A percentile compares a stretch with the other conserved stretches of the same genome.
Conservation (phyloP, 805 yeast genomes). For the Maudiozyma saulgeensis region DNA sequence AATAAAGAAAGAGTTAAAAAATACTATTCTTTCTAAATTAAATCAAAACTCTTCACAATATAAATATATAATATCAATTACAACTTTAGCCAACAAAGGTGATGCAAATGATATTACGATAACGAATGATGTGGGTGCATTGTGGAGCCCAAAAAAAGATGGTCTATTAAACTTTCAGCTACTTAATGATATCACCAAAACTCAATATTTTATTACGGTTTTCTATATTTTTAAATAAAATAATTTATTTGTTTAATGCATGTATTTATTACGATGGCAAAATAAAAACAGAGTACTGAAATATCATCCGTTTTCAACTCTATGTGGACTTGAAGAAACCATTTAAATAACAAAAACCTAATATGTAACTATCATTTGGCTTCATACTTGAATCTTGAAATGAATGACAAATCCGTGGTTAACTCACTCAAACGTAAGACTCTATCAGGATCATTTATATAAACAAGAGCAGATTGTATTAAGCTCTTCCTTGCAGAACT, state of each 20-base stretch:
- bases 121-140: slow-evolving; percentile 38
- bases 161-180: slow-evolving; percentile 38
- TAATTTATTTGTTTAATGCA: not conserved
- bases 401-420: slow-evolving; percentile 7
- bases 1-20: slow-evolving; percentile 9
- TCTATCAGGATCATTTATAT: slow-evolving; percentile 16
- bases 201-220: slow-evolving; percentile 23
- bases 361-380: not conserved
- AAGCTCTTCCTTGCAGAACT: slow-evolving; percentile 20
- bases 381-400: slow-evolving; percentile 5
- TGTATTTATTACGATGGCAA: too few species aligned
- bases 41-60: slow-evolving; percentile 40
- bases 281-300: too few species aligned
- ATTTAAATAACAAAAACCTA: not conserved
- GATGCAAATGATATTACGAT: slow-evolving; percentile 11
- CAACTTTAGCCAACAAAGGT: slow-evolving; percentile 27
- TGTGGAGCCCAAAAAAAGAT: slow-evolving; percentile 50
- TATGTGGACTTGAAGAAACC: too few species aligned
- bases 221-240: slow-evolving; percentile 25
- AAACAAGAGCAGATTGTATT: slow-evolving; percentile 11
- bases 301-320: too few species aligned
- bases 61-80: slow-evolving; percentile 44
- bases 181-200: slow-evolving; percentile 8
- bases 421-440: slow-evolving; percentile 4
- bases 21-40: slow-evolving; percentile 29